Conservation (phyloP, 1,284 basidiomycete species). For the Hemileia vastatrix region DNA sequence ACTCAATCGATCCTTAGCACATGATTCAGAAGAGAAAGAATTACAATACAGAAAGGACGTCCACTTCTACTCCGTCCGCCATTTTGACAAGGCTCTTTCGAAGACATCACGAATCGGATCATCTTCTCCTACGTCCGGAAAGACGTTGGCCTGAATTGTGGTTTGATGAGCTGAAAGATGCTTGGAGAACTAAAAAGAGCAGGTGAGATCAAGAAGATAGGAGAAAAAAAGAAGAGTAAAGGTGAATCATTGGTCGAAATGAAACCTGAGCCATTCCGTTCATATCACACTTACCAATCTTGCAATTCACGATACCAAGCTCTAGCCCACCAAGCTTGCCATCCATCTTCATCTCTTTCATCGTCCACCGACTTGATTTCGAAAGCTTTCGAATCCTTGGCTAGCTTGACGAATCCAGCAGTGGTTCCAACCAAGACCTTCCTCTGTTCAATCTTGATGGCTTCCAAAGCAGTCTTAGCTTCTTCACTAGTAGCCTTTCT, state of each 20-base stretch:
- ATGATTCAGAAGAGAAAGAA: too few relatives aligned
- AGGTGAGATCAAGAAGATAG: too few relatives aligned
- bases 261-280: neutral
- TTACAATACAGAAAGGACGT: neutral
- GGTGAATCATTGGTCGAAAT: neutral
- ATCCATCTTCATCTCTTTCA: constrained; percentile 13
- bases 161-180: constrained; percentile 33
- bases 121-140: constrained; percentile 18
- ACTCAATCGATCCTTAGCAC: too few relatives aligned
- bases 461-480: constrained; percentile 30
- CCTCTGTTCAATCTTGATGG: constrained; percentile 38
- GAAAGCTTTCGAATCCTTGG: neutral
- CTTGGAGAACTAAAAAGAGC: constrained; percentile 24
- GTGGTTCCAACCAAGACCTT: constrained; percentile 36
- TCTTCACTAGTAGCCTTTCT: constrained; percentile 26
- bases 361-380: neutral
- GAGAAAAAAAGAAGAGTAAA: neutral
- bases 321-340: constrained; percentile 37
- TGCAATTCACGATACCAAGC: constrained; percentile 33
- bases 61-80: neutral
- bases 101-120: constrained; percentile 16
- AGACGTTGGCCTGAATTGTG: constrained; percentile 31
- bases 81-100: constrained; percentile 22
- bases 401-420: constrained; percentile 28
- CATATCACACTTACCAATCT: constrained; percentile 16